Evolutionary conservation across 192 early-diverging fungal species (phyloP), one percentile per base, ranked within the genome.

Genomic region (Gamsiella multidivaricata): DNA sequence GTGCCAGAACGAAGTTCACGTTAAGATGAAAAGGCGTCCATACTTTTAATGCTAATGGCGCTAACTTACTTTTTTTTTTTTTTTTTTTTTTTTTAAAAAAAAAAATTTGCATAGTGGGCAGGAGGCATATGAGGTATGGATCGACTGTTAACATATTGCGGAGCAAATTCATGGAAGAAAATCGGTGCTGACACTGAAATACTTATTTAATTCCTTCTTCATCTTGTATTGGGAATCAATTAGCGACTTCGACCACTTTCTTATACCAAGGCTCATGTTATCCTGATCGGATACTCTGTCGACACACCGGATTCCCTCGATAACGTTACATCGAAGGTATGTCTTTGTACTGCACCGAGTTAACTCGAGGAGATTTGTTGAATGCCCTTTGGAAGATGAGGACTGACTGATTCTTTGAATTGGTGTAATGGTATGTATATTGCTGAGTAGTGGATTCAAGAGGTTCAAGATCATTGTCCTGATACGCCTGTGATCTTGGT

Each of bases 281-380:
- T 99, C 64, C 82, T 99, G 62, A 94, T 99, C 65, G 94, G 93
- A 72, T 98, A 96, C 80, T 88, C 94, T 57, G 90, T 98, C 42
- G 93, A 92, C 65, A 87, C 91, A 31, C 89, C 89, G 17, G 90
- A 91, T 64, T 93, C 92, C 51, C 91, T 94, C 45, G 92, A 95
- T 23, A 97, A 94, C 74, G 89, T 96, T 26, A 74, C 82, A 74
- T 91, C 91, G 53, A 88, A 88, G 82, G 86, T 86, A 76, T n/a
- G n/a, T n/a, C n/a, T n/a, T n/a, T n/a, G n/a, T n/a, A n/a, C n/a
- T n/a, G n/a, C n/a, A n/a, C n/a, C n/a, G n/a, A n/a, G n/a, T n/a
- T n/a, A n/a, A n/a, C n/a, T n/a, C n/a, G n/a, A n/a, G n/a, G n/a
- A n/a, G n/a, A n/a, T n/a, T n/a, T n/a, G n/a, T n/a, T n/a, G n/a